Evolutionary conservation across 2,329 filamentous ascomycete species (phyloP).

Genomic region (Scleromitrula shiraiana): DNA sequence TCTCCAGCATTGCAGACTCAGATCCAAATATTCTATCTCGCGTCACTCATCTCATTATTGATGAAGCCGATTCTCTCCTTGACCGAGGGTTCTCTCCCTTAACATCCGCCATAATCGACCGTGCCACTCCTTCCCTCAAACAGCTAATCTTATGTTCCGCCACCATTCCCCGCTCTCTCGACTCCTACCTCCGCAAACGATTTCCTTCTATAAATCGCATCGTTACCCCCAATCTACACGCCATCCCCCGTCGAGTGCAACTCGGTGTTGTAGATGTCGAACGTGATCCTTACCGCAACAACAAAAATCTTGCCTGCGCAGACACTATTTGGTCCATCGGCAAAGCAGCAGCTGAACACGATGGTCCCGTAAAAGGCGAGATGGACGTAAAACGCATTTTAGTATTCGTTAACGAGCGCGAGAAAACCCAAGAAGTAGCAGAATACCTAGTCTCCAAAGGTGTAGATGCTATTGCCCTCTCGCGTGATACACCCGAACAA

Average conservation of each 20-base stretch:
- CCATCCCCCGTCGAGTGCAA: slow-evolving; percentile 89
- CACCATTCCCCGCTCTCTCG: slow-evolving; percentile 85
- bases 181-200: slow-evolving; percentile 70
- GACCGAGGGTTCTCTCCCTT: slow-evolving; percentile 85
- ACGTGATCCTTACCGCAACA: slow-evolving; percentile 86
- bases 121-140: slow-evolving; percentile 69
- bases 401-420: slow-evolving; percentile 94
- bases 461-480: slow-evolving; percentile 78
- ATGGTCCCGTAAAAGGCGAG: slow-evolving; percentile 45
- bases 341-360: slow-evolving; percentile 57
- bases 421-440: slow-evolving; percentile 75
- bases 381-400: slow-evolving; percentile 75
- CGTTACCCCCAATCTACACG: slow-evolving; percentile 91
- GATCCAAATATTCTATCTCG: slow-evolving; percentile 91
- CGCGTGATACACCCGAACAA: slow-evolving; percentile 72
- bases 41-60: slow-evolving; percentile 79
- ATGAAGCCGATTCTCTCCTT: slow-evolving; percentile 93
- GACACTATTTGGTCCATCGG: slow-evolving; percentile 93
- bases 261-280: slow-evolving; percentile 88
- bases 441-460: slow-evolving; percentile 75
- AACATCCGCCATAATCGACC: slow-evolving; percentile 76
- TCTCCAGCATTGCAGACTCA: slow-evolving; percentile 78
- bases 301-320: slow-evolving; percentile 87
- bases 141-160: slow-evolving; percentile 91
- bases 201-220: slow-evolving; percentile 81